Percentiles rank a stretch among this genome's conserved stretches.
Conservation (phyloP, 2,329 filamentous ascomycete genomes). For the Sphaerulina populicola region DNA sequence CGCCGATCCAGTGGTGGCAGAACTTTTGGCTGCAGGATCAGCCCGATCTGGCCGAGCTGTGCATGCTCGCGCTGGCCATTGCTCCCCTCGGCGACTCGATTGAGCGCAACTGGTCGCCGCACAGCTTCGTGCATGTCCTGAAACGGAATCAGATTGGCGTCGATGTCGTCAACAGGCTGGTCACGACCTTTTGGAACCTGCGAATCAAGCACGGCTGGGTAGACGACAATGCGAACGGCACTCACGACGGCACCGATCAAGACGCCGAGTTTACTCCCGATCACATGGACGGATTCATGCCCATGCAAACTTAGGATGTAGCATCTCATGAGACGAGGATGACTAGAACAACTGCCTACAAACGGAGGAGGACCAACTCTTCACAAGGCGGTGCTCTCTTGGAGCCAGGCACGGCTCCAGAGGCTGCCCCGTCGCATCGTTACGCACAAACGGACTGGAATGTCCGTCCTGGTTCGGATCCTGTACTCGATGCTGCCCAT, state of each 20-base stretch:
- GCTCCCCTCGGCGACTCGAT: constrained; percentile 16
- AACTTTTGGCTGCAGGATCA: constrained; percentile 24
- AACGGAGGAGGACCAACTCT: not conserved
- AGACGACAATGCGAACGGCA: constrained; percentile 14
- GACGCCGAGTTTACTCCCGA: constrained; percentile 17
- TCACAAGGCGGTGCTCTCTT: too few species aligned
- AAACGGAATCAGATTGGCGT: constrained; percentile 21
- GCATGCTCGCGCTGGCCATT: constrained; percentile 20
- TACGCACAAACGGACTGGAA: too few species aligned
- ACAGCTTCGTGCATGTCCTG: constrained; percentile 21
- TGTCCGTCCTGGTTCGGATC: too few species aligned
- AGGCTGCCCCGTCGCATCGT: too few species aligned
- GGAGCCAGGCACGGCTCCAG: too few species aligned
- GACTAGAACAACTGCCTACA: not conserved
- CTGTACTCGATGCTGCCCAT: too few species aligned
- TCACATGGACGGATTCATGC: constrained; percentile 14
- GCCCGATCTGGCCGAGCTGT: constrained; percentile 20
- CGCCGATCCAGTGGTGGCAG: constrained; percentile 23
- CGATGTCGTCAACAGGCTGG: constrained; percentile 18
- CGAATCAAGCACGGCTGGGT: constrained; percentile 24
- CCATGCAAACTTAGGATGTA: constrained; percentile 8
- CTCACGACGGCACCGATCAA: constrained; percentile 9
- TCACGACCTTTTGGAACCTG: constrained; percentile 20
- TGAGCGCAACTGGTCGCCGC: constrained; percentile 23
- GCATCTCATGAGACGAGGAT: not conserved